Conservation (phyloP, 106 monocot species). For the Dendrobium huoshanense region DNA sequence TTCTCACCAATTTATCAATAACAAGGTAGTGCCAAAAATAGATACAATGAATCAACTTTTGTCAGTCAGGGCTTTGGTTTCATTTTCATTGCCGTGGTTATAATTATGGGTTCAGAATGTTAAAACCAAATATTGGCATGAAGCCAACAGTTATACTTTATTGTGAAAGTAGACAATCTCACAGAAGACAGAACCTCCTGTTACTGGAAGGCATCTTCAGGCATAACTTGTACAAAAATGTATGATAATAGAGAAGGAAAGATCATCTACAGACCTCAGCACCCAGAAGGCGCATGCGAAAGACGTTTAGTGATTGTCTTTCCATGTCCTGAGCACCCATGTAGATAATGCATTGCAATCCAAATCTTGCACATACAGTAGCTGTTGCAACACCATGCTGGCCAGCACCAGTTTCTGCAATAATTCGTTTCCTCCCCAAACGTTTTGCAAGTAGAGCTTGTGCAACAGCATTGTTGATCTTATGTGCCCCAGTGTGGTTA, state of each 20-base stretch:
- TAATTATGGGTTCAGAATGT: neutral
- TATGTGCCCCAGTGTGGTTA: constrained; percentile 68
- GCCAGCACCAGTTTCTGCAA: constrained; percentile 81
- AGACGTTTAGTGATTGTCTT: constrained; percentile 66
- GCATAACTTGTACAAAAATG: neutral
- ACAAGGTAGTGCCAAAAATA: neutral
- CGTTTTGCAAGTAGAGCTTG: constrained; percentile 58
- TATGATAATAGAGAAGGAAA: neutral
- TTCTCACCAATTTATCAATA: neutral
- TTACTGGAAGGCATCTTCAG: neutral
- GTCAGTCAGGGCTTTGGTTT: neutral
- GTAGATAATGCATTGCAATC: constrained; percentile 58
- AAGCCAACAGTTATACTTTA: neutral
- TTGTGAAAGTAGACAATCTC: neutral
- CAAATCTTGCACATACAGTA: constrained; percentile 69
- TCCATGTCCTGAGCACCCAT: constrained; percentile 84
- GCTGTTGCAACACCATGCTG: constrained; percentile 84
- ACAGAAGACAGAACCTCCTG: neutral
- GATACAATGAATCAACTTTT: neutral
- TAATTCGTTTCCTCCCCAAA: constrained; percentile 55
- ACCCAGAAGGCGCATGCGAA: constrained; percentile 65
- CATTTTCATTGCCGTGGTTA: neutral
- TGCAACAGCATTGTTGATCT: constrained; percentile 62
- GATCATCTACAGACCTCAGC: constrained; percentile 38
- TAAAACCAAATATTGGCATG: constrained; percentile 1